Base-by-base conservation (phyloP, 2,329 filamentous ascomycete species). In the Didymella glomerata region DNA sequence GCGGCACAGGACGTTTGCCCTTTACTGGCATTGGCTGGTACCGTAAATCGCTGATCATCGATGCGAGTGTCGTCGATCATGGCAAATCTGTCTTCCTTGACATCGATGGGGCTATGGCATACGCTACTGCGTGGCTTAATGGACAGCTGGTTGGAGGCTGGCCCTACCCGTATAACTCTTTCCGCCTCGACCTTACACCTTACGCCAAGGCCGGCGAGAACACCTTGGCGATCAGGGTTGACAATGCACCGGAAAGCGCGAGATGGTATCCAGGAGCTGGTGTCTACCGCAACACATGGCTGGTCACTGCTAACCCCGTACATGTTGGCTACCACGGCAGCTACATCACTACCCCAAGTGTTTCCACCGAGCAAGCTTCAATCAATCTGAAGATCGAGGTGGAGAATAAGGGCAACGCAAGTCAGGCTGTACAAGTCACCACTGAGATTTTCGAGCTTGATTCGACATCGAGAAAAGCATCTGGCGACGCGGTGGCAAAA, bases 241-340 rank as follows among this genome's bases (percentile, higher is more conserved):
- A 86, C 47, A 84, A 85, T 59, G 75, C 79, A 0, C 38, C 79
- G 0, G 76, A 83, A 16, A 81, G 77, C 2, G 82, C 83, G 2
- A 78, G 83, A 2, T 86, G 82, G 82, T 86, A 85, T 60, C 83
- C 83, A 4, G 83, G 84, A 14, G 83, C 75, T 13, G 84, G 83
- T 1, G 73, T 86, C 14, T 85, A 85, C 65, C 79, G 83, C 1
- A 84, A 84, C 57, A 76, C 85, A 4, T 86, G 83, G 83, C 76
- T 86, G 16, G 79, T 80, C 34, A 84, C 81, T 56, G 79, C 80
- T 11, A 70, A 80, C 34, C 68, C 77, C 1, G 73, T 77, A 0
- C 84, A 73, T 57, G 78, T 86, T 3, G 79, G 70, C 9, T 81
- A 85, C 44, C 83, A 75, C 46, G 84, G 84, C 3, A 85, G 65